A percentile compares a stretch with the other conserved stretches of the same genome.
Conservation (phyloP, 495 filamentous ascomycete genomes). For the Chlorociboria aeruginascens region DNA sequence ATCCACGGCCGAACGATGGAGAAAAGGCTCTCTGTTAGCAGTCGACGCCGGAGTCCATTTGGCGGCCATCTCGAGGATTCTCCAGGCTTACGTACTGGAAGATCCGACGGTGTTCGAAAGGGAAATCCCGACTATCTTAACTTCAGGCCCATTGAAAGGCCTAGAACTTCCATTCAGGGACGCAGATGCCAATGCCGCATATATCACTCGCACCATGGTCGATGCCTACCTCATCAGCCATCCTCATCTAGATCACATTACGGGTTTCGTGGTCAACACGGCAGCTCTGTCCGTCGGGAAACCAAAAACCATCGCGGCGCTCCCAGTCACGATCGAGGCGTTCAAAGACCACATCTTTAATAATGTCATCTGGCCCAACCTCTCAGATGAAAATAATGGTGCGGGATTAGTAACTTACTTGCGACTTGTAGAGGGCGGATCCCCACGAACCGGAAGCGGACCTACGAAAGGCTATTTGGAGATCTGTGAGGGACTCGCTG, state of each 20-base stretch:
- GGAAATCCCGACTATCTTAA: constrained; percentile 22
- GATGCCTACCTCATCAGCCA: constrained; percentile 88
- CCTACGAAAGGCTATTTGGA: constrained; percentile 71
- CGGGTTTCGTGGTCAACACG: constrained; percentile 85
- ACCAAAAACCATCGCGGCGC: constrained; percentile 72
- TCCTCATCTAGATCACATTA: constrained; percentile 86
- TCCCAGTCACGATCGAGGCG: constrained; percentile 75
- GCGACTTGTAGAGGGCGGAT: constrained; percentile 77
- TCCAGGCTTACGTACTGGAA: constrained; percentile 39
- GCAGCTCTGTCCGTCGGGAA: constrained; percentile 61
- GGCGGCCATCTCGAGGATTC: constrained; percentile 62
- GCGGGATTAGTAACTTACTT: constrained; percentile 87
- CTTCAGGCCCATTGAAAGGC: constrained; percentile 57
- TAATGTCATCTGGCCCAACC: constrained; percentile 93
- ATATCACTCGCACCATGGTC: constrained; percentile 66
- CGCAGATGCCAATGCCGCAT: constrained; percentile 62
- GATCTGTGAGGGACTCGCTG: constrained; percentile 66
- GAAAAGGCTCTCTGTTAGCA: constrained; percentile 66
- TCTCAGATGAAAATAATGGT: constrained; percentile 91
- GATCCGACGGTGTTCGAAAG: constrained; percentile 14
- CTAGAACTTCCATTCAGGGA: constrained; percentile 49
- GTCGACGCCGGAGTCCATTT: constrained; percentile 91
- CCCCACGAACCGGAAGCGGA: constrained; percentile 64
- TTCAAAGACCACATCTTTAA: constrained; percentile 95
- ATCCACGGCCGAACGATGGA: constrained; percentile 65